Evolutionary conservation across 2,329 filamentous ascomycete genomes (phyloP).

Genomic region (Hymenoscyphus linearis): DNA sequence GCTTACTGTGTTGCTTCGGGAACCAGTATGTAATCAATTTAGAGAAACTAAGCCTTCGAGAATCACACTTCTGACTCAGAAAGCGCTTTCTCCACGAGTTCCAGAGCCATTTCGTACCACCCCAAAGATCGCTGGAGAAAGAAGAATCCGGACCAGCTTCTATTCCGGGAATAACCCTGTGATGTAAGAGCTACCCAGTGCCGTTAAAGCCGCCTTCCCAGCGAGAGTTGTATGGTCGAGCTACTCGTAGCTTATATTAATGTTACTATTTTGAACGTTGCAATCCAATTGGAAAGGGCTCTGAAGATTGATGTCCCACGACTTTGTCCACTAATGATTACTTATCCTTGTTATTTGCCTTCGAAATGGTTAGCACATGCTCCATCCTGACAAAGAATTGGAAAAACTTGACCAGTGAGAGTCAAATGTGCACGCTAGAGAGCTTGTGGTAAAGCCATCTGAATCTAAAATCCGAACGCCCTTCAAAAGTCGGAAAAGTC

Average conservation of each 20-base stretch:
- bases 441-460: neutral
- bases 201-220: neutral
- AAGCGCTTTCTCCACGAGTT: neutral
- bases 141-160: neutral
- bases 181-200: neutral
- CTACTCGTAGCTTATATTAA: neutral
- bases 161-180: neutral
- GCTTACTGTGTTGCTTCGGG: neutral
- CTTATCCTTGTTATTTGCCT: neutral
- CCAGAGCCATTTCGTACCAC: neutral
- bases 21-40: neutral
- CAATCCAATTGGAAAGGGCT: neutral
- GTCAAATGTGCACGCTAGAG: neutral
- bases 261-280: neutral
- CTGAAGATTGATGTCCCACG: neutral
- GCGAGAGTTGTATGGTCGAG: too few species aligned
- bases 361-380: neutral
- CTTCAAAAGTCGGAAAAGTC: neutral
- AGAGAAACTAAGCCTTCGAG: neutral
- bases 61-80: neutral
- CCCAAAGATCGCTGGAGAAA: neutral
- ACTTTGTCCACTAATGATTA: neutral
- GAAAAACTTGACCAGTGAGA: neutral
- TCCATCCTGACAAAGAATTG: neutral
- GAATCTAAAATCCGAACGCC: neutral